Percentiles rank a stretch among this genome's conserved stretches.
phyloP scores from a whole-genome alignment of 495 filamentous ascomycete species.

The Neurospora tetrasperma region DNA sequence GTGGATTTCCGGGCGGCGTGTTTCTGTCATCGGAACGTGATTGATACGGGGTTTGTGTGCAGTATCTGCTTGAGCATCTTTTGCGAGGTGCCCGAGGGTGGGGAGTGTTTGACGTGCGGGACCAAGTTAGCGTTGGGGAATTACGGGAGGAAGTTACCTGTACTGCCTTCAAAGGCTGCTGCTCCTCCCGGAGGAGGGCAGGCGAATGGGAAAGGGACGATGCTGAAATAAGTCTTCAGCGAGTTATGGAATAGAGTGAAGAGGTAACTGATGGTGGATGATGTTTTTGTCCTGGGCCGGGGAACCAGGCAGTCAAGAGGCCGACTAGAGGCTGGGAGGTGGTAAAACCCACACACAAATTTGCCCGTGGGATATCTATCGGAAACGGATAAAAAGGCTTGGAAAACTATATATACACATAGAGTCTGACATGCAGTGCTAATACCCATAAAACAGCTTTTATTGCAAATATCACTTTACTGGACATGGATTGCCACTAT shows the following conservation, averaged over 20 bases:
- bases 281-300: not conserved
- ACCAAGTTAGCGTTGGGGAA: conserved; percentile 67
- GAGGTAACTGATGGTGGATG: too few species aligned
- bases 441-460: not conserved
- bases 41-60: conserved; percentile 91
- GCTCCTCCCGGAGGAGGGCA: not conserved
- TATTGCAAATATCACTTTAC: not conserved
- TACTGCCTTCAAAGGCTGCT: conserved; percentile 38
- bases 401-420: not conserved
- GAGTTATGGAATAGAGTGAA: too few species aligned
- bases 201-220: not conserved
- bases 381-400: not conserved
- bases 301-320: not conserved
- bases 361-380: not conserved
- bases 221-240: not conserved
- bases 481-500: not conserved
- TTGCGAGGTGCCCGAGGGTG: conserved; percentile 39
- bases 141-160: conserved; percentile 63
- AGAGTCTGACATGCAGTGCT: not conserved
- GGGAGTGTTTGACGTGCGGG: conserved; percentile 82
- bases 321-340: not conserved
- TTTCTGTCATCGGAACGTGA: conserved; percentile 86
- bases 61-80: conserved; percentile 83
- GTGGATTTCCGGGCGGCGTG: conserved; percentile 97
- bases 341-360: not conserved